phyloP scores from a whole-genome alignment of 495 filamentous ascomycete genomes.

The Hypoxylon perforatum region DNA sequence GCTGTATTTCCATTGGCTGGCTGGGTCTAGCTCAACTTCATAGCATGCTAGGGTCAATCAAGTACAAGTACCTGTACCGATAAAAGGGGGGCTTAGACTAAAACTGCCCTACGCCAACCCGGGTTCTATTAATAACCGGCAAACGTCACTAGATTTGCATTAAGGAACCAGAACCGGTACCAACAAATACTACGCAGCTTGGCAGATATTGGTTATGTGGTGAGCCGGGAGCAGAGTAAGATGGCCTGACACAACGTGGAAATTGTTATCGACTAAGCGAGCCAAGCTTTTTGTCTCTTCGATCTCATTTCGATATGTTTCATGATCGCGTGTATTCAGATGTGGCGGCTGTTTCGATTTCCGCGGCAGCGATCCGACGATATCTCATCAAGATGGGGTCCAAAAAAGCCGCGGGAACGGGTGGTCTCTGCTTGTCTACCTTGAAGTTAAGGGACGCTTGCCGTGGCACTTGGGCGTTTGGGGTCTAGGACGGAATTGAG shows the following conservation, averaged over 20 bases:
- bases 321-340: constrained; percentile 35
- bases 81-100: constrained; percentile 35
- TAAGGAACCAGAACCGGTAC: constrained; percentile 33
- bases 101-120: constrained; percentile 11
- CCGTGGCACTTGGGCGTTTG: not conserved
- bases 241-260: constrained; percentile 24
- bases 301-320: constrained; percentile 36
- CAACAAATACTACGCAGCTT: constrained; percentile 6
- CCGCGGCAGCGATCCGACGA: constrained; percentile 35
- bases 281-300: constrained; percentile 13
- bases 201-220: constrained; percentile 19
- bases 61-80: constrained; percentile 27
- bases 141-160: constrained; percentile 29
- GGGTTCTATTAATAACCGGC: constrained; percentile 41
- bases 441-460: constrained; percentile 3
- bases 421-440: constrained; percentile 35
- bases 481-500: constrained; percentile 18
- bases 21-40: constrained; percentile 34
- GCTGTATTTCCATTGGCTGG: constrained; percentile 18
- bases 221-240: constrained; percentile 30
- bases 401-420: constrained; percentile 26
- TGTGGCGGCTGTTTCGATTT: constrained; percentile 34
- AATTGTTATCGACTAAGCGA: constrained; percentile 1
- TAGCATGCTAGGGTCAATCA: constrained; percentile 19
- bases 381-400: constrained; percentile 31